Evolutionary conservation across 306 rosid species (phyloP).

Genomic region (Sesbania bispinosa): DNA sequence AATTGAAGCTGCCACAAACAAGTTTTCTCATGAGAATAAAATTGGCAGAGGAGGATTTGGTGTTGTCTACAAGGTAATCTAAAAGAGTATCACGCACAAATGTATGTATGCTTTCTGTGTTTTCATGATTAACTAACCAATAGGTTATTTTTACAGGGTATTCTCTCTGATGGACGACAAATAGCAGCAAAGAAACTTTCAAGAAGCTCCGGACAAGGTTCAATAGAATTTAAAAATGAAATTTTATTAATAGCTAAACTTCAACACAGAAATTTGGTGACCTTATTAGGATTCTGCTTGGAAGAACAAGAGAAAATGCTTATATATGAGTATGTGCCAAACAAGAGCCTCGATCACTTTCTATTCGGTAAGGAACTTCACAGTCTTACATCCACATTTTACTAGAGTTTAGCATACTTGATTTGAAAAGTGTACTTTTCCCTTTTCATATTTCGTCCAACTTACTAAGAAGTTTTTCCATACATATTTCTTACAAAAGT

Average conservation of each 20-base stretch:
- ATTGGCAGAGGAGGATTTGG: conserved; percentile 59
- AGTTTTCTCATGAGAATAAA: conserved; percentile 42
- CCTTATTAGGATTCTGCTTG: conserved; percentile 51
- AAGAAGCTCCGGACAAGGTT: conserved; percentile 41
- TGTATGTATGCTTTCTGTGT: neutral
- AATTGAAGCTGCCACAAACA: conserved; percentile 40
- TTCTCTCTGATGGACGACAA: conserved; percentile 29
- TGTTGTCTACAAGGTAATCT: conserved; percentile 45
- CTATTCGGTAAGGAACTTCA: conserved; percentile 42
- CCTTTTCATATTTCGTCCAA: no score
- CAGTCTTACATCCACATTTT: no score
- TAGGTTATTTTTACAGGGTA: conserved; percentile 38
- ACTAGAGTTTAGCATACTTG: no score
- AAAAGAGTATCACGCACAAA: no score
- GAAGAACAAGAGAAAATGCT: conserved; percentile 52
- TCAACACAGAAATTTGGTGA: conserved; percentile 50
- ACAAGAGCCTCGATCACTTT: conserved; percentile 42
- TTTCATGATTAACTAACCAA: no score
- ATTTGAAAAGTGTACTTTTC: no score
- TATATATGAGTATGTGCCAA: conserved; percentile 45
- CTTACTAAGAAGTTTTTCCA: no score
- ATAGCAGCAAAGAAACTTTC: conserved; percentile 61
- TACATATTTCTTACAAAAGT: no score
- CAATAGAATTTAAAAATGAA: conserved; percentile 52
- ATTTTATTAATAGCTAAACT: conserved; percentile 44